Evolutionary conservation across 495 filamentous ascomycete genomes (phyloP).

Genomic region (Talaromyces wortmannii): DNA sequence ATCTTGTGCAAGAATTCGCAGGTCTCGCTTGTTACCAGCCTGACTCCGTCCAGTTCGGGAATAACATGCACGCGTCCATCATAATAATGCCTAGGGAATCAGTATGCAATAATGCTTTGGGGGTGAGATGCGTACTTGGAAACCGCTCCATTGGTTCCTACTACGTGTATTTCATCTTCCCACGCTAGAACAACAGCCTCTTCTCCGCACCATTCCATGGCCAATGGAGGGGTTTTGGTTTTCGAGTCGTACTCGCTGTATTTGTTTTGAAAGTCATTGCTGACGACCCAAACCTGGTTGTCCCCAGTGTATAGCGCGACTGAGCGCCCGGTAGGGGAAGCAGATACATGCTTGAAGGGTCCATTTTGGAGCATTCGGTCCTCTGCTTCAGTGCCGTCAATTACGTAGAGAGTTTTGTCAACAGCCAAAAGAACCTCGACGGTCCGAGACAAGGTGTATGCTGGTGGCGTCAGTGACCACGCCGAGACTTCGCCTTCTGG

Average conservation of each 20-base stretch:
- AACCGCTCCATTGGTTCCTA: conserved; percentile 74
- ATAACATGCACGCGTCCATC: conserved; percentile 86
- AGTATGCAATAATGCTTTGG: neutral
- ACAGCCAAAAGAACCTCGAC: conserved; percentile 91
- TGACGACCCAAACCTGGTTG: conserved; percentile 88
- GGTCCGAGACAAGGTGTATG: conserved; percentile 85
- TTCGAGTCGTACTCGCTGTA: conserved; percentile 87
- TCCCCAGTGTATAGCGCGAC: conserved; percentile 79
- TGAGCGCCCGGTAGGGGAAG: conserved; percentile 86
- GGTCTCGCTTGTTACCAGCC: conserved; percentile 80
- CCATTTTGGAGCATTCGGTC: conserved; percentile 86
- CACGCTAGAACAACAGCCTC: conserved; percentile 90
- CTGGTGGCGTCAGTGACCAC: conserved; percentile 85
- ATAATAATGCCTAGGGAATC: conserved; percentile 65
- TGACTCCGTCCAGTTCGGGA: conserved; percentile 81
- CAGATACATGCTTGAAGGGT: conserved; percentile 81
- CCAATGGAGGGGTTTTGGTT: conserved; percentile 76
- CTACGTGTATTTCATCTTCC: conserved; percentile 97
- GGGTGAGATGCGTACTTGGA: conserved; percentile 42
- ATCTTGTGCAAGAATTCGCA: conserved; percentile 96
- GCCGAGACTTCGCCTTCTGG: conserved; percentile 76
- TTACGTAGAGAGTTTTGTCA: conserved; percentile 72
- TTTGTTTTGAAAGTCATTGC: conserved; percentile 85
- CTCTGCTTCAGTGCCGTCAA: conserved; percentile 84
- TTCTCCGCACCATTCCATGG: conserved; percentile 93